phyloP scores from a whole-genome alignment of 768 basidiomycete genomes.

The Neoboletus brunneissimus region DNA sequence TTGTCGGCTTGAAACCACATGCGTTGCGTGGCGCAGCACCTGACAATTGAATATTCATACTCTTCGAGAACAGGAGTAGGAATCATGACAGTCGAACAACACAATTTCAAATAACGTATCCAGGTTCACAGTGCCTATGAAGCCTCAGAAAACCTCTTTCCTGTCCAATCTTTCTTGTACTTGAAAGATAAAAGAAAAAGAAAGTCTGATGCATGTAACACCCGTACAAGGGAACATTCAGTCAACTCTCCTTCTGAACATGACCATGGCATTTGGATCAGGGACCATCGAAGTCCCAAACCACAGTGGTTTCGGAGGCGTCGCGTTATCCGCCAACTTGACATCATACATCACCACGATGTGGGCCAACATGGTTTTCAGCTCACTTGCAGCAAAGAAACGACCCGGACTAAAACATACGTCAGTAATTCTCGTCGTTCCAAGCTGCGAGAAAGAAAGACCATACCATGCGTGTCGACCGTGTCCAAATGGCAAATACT shows the following conservation, averaged over 20 bases:
- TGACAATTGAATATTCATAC: too few species aligned
- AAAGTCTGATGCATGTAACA: neutral
- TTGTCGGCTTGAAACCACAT: too few species aligned
- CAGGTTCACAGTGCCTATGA: too few species aligned
- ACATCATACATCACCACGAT: constrained; percentile 10
- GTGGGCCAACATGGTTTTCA: constrained; percentile 18
- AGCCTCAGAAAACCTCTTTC: too few species aligned
- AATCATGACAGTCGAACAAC: too few species aligned
- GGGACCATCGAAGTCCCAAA: neutral
- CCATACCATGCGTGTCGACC: neutral
- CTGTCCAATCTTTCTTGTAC: too few species aligned
- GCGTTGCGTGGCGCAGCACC: too few species aligned
- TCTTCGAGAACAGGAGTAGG: too few species aligned
- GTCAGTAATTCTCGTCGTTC: neutral
- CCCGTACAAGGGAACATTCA: neutral
- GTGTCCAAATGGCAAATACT: constrained; percentile 34
- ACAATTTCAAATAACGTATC: too few species aligned
- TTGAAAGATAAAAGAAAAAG: too few species aligned
- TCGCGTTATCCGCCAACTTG: neutral
- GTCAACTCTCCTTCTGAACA: neutral
- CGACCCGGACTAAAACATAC: constrained; percentile 11
- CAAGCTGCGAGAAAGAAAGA: neutral
- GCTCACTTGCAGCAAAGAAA: constrained; percentile 6
- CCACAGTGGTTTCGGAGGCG: neutral
- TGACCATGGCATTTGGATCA: neutral